Evolutionary conservation across 2,329 filamentous ascomycete genomes (phyloP).

Genomic region (Tolypocladium tropicale): DNA sequence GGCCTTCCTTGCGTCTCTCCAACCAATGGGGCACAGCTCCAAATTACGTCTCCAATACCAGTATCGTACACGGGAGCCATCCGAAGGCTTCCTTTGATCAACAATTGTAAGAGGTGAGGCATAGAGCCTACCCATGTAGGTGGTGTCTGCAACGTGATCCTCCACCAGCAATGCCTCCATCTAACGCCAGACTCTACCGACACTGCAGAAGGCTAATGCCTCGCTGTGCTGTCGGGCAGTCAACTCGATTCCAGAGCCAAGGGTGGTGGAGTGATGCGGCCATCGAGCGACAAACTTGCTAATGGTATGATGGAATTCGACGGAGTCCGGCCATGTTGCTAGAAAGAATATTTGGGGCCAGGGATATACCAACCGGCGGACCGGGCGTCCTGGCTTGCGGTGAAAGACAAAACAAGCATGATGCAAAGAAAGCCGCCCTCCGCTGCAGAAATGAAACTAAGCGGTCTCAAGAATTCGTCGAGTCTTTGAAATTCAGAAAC

Average conservation of each 20-base stretch:
- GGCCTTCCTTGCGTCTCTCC: constrained; percentile 7
- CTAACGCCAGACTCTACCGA: neutral
- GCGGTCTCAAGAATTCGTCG: neutral
- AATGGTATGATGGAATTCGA: neutral
- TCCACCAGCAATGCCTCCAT: neutral
- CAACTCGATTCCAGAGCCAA: neutral
- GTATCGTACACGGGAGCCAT: constrained; percentile 10
- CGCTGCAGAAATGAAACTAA: neutral
- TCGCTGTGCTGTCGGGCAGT: neutral
- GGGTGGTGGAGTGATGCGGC: neutral
- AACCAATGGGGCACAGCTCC: constrained; percentile 9
- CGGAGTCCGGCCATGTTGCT: neutral
- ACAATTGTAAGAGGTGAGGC: neutral
- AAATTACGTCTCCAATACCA: constrained; percentile 9
- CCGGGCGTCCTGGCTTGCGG: neutral
- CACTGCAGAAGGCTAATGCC: neutral
- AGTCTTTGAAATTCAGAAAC: neutral
- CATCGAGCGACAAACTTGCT: constrained; percentile 2
- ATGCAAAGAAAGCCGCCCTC: neutral
- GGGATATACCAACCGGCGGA: constrained; percentile 17
- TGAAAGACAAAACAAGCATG: neutral
- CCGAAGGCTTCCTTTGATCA: neutral
- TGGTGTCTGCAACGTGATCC: neutral
- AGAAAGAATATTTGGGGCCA: neutral
- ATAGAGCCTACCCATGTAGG: neutral